Conservation (phyloP, 805 yeast genomes). For the Metschnikowia koreensis region DNA sequence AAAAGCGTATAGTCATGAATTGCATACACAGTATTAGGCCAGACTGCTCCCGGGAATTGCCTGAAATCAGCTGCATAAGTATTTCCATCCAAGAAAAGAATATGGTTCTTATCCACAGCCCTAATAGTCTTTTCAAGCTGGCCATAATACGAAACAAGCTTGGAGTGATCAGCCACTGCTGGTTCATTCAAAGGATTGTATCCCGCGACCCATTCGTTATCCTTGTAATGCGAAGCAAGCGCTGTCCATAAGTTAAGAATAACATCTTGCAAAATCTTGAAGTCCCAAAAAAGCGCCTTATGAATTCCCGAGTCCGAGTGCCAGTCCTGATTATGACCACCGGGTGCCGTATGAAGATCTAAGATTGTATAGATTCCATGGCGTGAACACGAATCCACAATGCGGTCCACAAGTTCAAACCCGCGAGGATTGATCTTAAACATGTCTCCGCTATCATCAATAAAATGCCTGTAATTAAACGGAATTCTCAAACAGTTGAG, state of each 20-base stretch:
- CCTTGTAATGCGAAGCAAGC: constrained; percentile 46
- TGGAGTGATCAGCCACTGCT: constrained; percentile 42
- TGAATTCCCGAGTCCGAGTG: constrained; percentile 48
- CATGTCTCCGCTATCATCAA: constrained; percentile 46
- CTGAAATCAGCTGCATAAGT: constrained; percentile 52
- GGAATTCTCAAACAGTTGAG: constrained; percentile 51
- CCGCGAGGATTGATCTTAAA: constrained; percentile 44
- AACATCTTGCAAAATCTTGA: constrained; percentile 47
- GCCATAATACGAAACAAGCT: constrained; percentile 39
- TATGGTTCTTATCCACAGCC: constrained; percentile 47
- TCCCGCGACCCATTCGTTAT: constrained; percentile 52
- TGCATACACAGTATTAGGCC: constrained; percentile 48
- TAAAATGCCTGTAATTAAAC: constrained; percentile 50
- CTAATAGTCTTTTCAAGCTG: constrained; percentile 41
- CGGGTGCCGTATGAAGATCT: constrained; percentile 51
- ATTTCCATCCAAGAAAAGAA: constrained; percentile 49
- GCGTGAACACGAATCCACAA: constrained; percentile 44
- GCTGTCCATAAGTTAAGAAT: constrained; percentile 45
- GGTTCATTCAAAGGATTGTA: constrained; percentile 56
- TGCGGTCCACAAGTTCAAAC: constrained; percentile 42
- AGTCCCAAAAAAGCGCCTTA: constrained; percentile 50
- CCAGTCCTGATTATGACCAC: constrained; percentile 58
- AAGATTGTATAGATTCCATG: constrained; percentile 48
- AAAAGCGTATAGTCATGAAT: constrained; percentile 47
- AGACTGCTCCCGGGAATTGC: constrained; percentile 39